Conservation (phyloP, 2,329 filamentous ascomycete species). For the Sclerotinia nivalis region DNA sequence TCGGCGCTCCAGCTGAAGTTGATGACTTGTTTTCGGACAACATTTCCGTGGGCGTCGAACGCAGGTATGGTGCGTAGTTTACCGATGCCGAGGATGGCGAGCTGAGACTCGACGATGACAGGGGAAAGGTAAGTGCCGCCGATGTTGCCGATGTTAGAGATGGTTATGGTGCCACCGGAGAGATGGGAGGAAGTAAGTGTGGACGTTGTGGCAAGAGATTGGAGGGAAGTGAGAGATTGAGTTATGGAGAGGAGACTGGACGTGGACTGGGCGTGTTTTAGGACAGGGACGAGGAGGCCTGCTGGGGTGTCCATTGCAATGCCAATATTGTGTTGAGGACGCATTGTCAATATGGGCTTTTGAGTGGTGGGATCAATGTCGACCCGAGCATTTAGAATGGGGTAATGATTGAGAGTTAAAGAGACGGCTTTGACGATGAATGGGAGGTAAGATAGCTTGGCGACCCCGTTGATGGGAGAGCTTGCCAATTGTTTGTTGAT, state of each 20-base stretch:
- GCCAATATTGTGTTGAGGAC: slow-evolving; percentile 89
- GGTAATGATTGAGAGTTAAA: slow-evolving; percentile 76
- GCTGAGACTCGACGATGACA: slow-evolving; percentile 86
- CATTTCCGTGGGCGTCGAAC: slow-evolving; percentile 57
- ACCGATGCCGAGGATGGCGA: slow-evolving; percentile 89
- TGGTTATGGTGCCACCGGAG: slow-evolving; percentile 84
- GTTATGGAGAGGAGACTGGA: slow-evolving; percentile 79
- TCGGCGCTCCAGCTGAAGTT: slow-evolving; percentile 98
- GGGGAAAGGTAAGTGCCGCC: slow-evolving; percentile 90
- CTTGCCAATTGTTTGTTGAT: slow-evolving; percentile 65
- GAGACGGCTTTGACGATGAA: slow-evolving; percentile 97
- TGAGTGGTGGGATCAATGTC: slow-evolving; percentile 56
- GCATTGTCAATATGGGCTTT: slow-evolving; percentile 76
- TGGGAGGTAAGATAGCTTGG: slow-evolving; percentile 83
- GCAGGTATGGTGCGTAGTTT: slow-evolving; percentile 78
- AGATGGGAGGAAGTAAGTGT: slow-evolving; percentile 76
- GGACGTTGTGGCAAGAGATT: slow-evolving; percentile 69
- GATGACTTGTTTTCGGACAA: slow-evolving; percentile 76
- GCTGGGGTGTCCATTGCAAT: slow-evolving; percentile 91
- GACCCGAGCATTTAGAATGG: slow-evolving; percentile 83
- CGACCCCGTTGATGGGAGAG: slow-evolving; percentile 45
- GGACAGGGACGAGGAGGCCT: slow-evolving; percentile 87
- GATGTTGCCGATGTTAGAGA: slow-evolving; percentile 95
- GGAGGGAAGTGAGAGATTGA: slow-evolving; percentile 71
- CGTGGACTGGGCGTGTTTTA: slow-evolving; percentile 72